Conservation (phyloP, 1,284 basidiomycete genomes). For the Boletus albobrunnescens region DNA sequence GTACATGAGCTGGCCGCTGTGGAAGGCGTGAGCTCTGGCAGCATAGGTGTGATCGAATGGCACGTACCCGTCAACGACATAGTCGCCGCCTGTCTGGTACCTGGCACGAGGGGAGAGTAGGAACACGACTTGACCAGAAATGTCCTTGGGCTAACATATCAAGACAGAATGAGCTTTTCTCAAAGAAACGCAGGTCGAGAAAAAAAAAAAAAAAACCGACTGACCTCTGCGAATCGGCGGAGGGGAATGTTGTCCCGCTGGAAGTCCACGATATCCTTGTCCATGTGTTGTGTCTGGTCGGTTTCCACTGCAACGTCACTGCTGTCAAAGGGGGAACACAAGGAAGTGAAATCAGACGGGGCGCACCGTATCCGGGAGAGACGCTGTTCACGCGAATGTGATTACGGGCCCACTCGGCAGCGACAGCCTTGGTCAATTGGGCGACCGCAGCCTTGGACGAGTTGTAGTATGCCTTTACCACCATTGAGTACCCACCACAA, state of each 20-base stretch:
- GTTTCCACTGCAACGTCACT: constrained; percentile 29
- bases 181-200: too few species aligned
- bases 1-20: constrained; percentile 38
- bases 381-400: constrained; percentile 58
- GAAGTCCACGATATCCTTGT: constrained; percentile 31
- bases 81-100: constrained; percentile 45
- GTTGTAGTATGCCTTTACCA: constrained; percentile 51
- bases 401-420: constrained; percentile 55
- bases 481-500: not conserved
- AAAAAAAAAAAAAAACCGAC: not conserved
- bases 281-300: constrained; percentile 38
- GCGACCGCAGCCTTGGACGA: constrained; percentile 59
- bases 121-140: constrained; percentile 40
- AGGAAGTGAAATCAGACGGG: not conserved
- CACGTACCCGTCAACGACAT: constrained; percentile 42
- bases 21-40: not conserved
- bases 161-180: not conserved
- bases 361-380: constrained; percentile 55
- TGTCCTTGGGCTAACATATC: constrained; percentile 38
- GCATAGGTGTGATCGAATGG: not conserved
- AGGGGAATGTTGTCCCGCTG: constrained; percentile 39
- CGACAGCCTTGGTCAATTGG: constrained; percentile 50
- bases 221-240: constrained; percentile 39
- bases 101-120: constrained; percentile 40
- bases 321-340: constrained; percentile 10